Base-by-base conservation (phyloP, 371 early-diverging fungal species). In the Haplosporangium sp. region DNA sequence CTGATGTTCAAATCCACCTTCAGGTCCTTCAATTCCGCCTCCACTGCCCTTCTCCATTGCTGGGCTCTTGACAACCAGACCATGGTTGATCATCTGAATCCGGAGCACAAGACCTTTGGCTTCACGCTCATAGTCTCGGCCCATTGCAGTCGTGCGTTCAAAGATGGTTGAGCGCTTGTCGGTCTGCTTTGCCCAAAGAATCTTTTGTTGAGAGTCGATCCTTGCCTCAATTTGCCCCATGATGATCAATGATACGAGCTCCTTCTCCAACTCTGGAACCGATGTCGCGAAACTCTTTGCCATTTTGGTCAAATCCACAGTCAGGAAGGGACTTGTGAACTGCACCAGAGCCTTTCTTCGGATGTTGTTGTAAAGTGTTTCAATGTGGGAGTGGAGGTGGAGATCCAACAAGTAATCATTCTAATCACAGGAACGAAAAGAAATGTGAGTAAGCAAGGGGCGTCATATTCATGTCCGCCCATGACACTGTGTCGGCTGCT, bases 171-270 rank as follows among this genome's bases (percentile, higher is more conserved):
- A 84, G 29, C 94, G 86, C 67, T 90, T 86, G 66, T 93, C 89
- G 37, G 86, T 80, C 60, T 84, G 82, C 61, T 90, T 92, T 58
- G 89, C 84, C 57, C 84, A 59, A 41, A 66, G 47, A 71, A 94
- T 94, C 91, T 95, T 95, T 76, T 90, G 87, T 75, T 94, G 93
- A 59, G 91, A 92, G 74, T 96, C 95, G 59, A 96, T 94, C 18
- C 95, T 74, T 18, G 93, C 94, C 55, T 88, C 73, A 46, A 96
- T 90, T 36, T 86, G 79, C 51, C 90, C 87, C 36, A 86, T 87
- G 8, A 75, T 74, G 67, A 96, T 95, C 61, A 95, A 71, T 9
- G 64, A 69, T 0, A 87, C 89, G 20, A 95, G 76, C 74, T 94
- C 92, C 14, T 81, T 80, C 82, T 95, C 95, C n/a, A 95, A 72